These are phyloP conservation scores for Trichoderma sp. DNA, from an alignment of 2,329 filamentous ascomycete genomes.

Conservation along the genomic window DNA sequence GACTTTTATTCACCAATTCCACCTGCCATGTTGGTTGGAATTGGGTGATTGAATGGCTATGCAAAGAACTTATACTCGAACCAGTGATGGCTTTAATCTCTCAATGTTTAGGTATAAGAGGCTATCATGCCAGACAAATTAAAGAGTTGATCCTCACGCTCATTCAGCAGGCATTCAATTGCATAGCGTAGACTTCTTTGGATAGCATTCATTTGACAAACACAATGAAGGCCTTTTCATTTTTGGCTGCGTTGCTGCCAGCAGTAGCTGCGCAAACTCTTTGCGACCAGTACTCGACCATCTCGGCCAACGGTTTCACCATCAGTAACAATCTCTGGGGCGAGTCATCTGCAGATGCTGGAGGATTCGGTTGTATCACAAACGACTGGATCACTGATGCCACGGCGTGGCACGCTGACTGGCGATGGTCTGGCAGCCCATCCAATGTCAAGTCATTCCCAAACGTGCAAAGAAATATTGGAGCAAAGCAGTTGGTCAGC, in stretches of 20 bases:
- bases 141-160: not conserved
- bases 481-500: conserved; percentile 30
- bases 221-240: not conserved
- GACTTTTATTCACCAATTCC: not conserved
- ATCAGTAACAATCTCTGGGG: conserved; percentile 44
- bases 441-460: conserved; percentile 44
- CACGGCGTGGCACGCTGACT: conserved; percentile 40
- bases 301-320: conserved; percentile 21
- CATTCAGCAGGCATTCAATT: not conserved
- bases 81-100: not conserved
- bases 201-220: not conserved
- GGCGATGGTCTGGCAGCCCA: conserved; percentile 39
- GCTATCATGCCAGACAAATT: not conserved
- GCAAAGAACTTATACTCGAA: not conserved
- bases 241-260: not conserved
- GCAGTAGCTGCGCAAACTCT: conserved; percentile 16
- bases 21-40: not conserved
- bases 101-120: not conserved
- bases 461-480: conserved; percentile 23
- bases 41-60: not conserved
- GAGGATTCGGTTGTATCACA: conserved; percentile 40
- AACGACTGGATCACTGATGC: conserved; percentile 35
- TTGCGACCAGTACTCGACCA: conserved; percentile 28
- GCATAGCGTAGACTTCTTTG: not conserved
- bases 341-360: conserved; percentile 25